These are phyloP conservation scores for Stevia rebaudiana DNA, from an alignment of 140 eudicot species.

Conservation along the genomic window DNA sequence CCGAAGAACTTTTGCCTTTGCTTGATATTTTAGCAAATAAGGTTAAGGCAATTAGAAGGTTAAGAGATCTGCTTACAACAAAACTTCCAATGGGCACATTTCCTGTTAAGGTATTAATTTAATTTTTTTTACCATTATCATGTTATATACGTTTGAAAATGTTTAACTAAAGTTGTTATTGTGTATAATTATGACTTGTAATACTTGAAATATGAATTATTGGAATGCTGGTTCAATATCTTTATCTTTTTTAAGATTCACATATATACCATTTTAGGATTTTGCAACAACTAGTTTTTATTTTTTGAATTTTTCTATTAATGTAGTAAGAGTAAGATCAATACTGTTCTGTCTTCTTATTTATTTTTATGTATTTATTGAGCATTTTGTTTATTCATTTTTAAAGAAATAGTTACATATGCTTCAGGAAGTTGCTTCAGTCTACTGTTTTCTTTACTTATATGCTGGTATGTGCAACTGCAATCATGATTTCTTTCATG, in stretches of 20 bases:
- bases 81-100: conserved; percentile 93
- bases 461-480: not conserved
- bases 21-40: conserved; percentile 92
- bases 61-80: conserved; percentile 84
- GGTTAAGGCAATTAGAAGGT: conserved; percentile 83
- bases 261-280: not conserved
- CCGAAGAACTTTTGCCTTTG: conserved; percentile 83
- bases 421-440: not conserved
- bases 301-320: not conserved
- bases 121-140: not conserved
- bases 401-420: not conserved
- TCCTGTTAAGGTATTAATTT: conserved; percentile 74
- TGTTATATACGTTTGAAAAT: not conserved
- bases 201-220: conserved; percentile 2
- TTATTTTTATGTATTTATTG: not conserved
- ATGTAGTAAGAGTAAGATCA: not conserved
- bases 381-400: not conserved
- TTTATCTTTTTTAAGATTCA: not conserved
- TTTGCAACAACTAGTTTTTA: not conserved
- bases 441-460: not conserved
- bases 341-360: not conserved
- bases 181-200: not conserved
- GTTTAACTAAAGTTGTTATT: not conserved
- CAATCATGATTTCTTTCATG: not conserved
- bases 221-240: conserved; percentile 6